A percentile compares a stretch with the other conserved stretches of the same genome.
These are phyloP conservation scores for Aspergillus hancockii DNA, from an alignment of 495 filamentous ascomycete genomes.

Conservation along the genomic window DNA sequence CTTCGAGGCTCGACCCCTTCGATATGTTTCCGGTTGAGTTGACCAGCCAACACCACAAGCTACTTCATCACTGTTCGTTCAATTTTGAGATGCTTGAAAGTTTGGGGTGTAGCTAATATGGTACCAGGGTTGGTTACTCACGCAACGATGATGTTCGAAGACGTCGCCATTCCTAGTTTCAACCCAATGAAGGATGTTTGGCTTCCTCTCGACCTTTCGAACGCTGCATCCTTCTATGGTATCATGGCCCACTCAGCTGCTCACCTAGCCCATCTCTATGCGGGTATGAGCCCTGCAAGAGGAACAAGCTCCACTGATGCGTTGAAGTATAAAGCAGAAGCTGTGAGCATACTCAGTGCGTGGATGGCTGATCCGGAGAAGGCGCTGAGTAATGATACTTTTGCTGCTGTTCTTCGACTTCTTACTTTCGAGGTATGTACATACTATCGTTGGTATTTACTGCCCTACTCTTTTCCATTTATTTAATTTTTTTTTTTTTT, in stretches of 20 bases:
- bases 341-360: conserved; percentile 22
- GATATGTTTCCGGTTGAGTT: conserved; percentile 31
- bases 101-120: not conserved
- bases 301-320: conserved; percentile 23
- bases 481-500: not conserved
- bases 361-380: conserved; percentile 28
- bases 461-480: too few relatives aligned
- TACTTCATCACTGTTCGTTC: conserved; percentile 30
- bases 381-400: conserved; percentile 28
- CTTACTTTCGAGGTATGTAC: conserved; percentile 30
- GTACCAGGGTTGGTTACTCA: conserved; percentile 28
- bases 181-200: conserved; percentile 37
- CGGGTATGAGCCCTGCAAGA: conserved; percentile 17
- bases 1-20: conserved; percentile 27
- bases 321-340: conserved; percentile 28
- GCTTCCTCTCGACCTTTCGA: conserved; percentile 34
- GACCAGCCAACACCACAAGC: conserved; percentile 29
- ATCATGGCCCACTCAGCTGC: conserved; percentile 34
- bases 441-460: not conserved
- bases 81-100: not conserved
- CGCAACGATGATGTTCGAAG: conserved; percentile 35
- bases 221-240: conserved; percentile 31
- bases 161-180: conserved; percentile 22
- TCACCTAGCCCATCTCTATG: conserved; percentile 26
- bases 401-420: conserved; percentile 31